phyloP scores from a whole-genome alignment of 805 yeast genomes.

The Candida anglica region DNA sequence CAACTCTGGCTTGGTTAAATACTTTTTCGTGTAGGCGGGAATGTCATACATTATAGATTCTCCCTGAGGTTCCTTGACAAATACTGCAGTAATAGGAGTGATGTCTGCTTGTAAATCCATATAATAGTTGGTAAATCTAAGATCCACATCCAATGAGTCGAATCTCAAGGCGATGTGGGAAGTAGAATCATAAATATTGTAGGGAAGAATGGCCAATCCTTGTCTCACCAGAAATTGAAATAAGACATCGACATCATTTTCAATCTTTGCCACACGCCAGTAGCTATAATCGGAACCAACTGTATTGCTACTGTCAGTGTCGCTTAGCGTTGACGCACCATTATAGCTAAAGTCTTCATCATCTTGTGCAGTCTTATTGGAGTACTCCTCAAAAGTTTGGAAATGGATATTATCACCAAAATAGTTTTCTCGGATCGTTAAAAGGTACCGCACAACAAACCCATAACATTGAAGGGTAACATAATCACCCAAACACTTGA shows the following conservation, averaged over 20 bases:
- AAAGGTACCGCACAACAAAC: conserved; percentile 67
- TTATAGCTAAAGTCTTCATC: conserved; percentile 7
- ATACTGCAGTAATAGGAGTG: conserved; percentile 47
- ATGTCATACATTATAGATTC: conserved; percentile 21
- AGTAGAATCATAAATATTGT: conserved; percentile 59
- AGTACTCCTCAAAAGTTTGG: conserved; percentile 81
- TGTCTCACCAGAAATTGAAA: conserved; percentile 65
- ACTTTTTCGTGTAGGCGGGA: conserved; percentile 15
- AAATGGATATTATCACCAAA: conserved; percentile 86
- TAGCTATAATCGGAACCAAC: conserved; percentile 18
- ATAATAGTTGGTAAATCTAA: conserved; percentile 85
- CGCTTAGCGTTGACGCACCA: conserved; percentile 1
- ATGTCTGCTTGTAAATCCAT: conserved; percentile 85
- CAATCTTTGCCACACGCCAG: conserved; percentile 42
- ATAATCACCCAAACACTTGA: conserved; percentile 62
- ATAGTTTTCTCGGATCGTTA: conserved; percentile 79
- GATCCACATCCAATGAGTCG: conserved; percentile 66
- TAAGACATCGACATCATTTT: conserved; percentile 75
- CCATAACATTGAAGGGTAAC: conserved; percentile 77
- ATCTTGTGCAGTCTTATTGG: conserved; percentile 17
- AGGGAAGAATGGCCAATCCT: conserved; percentile 74
- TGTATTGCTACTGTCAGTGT: conserved; percentile 1
- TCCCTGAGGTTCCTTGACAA: conserved; percentile 22
- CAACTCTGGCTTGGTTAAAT: conserved; percentile 36
- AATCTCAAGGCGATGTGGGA: conserved; percentile 62